Evolutionary conservation across 495 filamentous ascomycete species (phyloP), one percentile per base, ranked within the genome.

Genomic region (Penicillium manginii): DNA sequence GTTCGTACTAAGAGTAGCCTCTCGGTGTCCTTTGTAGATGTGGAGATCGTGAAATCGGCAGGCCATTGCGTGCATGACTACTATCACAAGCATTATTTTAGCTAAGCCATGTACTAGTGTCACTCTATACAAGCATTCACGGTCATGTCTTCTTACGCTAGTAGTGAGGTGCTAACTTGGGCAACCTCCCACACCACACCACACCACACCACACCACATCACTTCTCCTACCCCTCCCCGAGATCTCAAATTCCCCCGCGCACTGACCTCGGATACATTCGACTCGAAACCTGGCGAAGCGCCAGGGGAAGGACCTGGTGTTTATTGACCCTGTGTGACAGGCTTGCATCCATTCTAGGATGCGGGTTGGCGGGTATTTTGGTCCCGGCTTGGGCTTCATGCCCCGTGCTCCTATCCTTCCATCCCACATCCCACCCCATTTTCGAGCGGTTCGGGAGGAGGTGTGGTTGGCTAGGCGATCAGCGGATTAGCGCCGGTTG

Each of bases 381-480:
- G 26, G 42, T 33, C 52, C 51, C 12, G 40, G 40, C 40, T 43
- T 43, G 40, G 17, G n/a, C 40, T 29, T 54, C 52, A 19, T 53
- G 37, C 52, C 6, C 22, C 50, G 40, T 43, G 40, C 42, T 48
- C 29, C 35, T 50, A 18, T 45, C 26, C 40, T 54, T 47, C 45
- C 19, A 22, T 47, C 35, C 35, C 35, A 37, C 15, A 37, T 37
- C 35, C 45, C 45, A 47, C 21, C 45, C 45, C 45, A 26, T 14
- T 26, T 29, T 46, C 52, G 51, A 66, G 72, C 72, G 70, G 66
- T 71, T 75, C 73, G 65, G 57, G 57, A 65, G 22, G 23, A 7
- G 37, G 23, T 68, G 19, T 74, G 70, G 68, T 76, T 76, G 73
- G 73, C 61, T 50, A 64, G 65, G 40, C 68, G 68, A 71, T 73